phyloP scores from a whole-genome alignment of 257 asterid species.

The Lantana camara region DNA sequence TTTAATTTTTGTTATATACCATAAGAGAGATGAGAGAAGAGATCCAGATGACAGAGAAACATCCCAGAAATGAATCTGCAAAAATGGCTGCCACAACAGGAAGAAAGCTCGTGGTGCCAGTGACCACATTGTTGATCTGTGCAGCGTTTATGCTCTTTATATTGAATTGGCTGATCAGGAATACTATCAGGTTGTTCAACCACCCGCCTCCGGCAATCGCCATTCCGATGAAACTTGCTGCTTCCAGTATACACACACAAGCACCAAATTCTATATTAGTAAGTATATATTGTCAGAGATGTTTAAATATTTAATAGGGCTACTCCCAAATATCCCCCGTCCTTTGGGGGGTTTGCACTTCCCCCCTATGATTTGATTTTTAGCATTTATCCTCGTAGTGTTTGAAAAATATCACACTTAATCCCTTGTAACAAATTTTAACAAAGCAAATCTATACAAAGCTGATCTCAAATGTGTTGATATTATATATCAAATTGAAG shows the following conservation, averaged over 20 bases:
- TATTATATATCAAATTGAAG: too few relatives aligned
- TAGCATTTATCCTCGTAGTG: too few relatives aligned
- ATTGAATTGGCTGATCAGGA: constrained; percentile 43
- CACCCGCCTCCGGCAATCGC: constrained; percentile 43
- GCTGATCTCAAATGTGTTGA: too few relatives aligned
- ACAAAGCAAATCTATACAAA: too few relatives aligned
- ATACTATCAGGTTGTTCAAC: constrained; percentile 47
- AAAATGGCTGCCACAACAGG: constrained; percentile 50
- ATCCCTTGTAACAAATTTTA: too few relatives aligned
- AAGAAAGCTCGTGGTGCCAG: constrained; percentile 36
- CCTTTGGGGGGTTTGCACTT: too few relatives aligned
- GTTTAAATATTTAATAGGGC: too few relatives aligned
- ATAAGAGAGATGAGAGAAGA: constrained; percentile 45
- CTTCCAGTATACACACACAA: not conserved
- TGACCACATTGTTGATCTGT: constrained; percentile 34
- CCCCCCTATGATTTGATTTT: too few relatives aligned
- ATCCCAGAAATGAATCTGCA: constrained; percentile 58
- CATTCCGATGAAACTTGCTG: constrained; percentile 43
- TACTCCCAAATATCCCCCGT: too few relatives aligned
- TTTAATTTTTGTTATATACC: constrained; percentile 37
- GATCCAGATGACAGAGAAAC: constrained; percentile 47
- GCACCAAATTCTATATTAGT: not conserved
- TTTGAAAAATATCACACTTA: too few relatives aligned
- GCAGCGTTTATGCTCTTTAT: constrained; percentile 44
- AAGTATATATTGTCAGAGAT: too few relatives aligned